These are phyloP conservation scores for Sclerotinia trifoliorum DNA, from an alignment of 2,329 filamentous ascomycete species.

Conservation along the genomic window DNA sequence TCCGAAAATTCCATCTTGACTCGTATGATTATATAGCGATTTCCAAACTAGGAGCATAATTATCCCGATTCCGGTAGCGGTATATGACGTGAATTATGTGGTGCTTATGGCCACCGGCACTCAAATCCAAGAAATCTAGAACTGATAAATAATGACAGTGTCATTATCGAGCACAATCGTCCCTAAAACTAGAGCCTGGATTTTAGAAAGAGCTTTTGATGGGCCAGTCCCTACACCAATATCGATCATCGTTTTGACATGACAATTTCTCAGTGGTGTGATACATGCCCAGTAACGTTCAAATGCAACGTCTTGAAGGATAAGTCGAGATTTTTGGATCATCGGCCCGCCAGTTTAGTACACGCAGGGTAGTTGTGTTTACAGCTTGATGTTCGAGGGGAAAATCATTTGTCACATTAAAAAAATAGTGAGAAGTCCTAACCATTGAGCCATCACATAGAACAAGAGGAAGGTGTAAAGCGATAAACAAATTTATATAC, in stretches of 20 bases:
- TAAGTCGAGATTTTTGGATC: too few species aligned
- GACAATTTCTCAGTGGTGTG: too few species aligned
- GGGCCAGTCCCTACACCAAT: too few species aligned
- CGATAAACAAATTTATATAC: background rate
- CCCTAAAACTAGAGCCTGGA: too few species aligned
- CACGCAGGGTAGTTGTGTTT: too few species aligned
- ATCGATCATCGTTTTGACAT: too few species aligned
- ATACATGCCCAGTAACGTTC: too few species aligned
- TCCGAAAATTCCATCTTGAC: background rate
- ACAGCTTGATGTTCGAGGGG: background rate
- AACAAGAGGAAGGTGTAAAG: background rate
- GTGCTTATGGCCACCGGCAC: background rate
- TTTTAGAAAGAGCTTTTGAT: too few species aligned
- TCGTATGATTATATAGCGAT: background rate
- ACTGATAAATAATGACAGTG: background rate
- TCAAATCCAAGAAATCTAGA: background rate
- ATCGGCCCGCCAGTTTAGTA: too few species aligned
- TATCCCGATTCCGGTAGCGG: too few species aligned
- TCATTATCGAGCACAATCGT: too few species aligned
- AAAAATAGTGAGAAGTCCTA: background rate
- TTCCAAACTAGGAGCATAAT: background rate
- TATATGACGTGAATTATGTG: background rate
- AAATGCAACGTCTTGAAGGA: too few species aligned
- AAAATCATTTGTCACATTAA: background rate
- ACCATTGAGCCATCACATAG: background rate